Percentiles rank a stretch among this genome's conserved stretches.
Conservation (phyloP, 2,329 filamentous ascomycete genomes). For the Laburnicola sp. region DNA sequence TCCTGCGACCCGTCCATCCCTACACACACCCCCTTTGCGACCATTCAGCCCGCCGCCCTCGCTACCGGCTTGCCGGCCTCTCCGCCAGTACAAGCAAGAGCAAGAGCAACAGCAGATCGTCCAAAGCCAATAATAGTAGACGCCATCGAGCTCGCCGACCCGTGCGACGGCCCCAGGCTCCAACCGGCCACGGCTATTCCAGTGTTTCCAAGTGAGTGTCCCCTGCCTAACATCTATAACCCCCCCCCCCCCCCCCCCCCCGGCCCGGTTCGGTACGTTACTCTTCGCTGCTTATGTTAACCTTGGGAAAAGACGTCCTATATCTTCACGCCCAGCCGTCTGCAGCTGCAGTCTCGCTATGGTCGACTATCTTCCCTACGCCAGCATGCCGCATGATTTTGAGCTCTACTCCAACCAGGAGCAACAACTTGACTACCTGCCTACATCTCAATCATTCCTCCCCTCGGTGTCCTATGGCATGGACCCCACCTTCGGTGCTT, state of each 20-base stretch:
- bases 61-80: conserved; percentile 33
- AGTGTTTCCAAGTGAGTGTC: conserved; percentile 40
- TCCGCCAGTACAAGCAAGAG: conserved; percentile 28
- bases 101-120: conserved; percentile 32
- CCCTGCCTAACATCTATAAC: conserved; percentile 33
- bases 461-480: conserved; percentile 33
- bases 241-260: conserved; percentile 18
- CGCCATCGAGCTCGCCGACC: conserved; percentile 31
- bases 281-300: conserved; percentile 36
- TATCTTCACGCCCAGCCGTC: conserved; percentile 15
- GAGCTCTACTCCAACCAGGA: conserved; percentile 44
- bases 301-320: conserved; percentile 22
- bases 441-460: conserved; percentile 34
- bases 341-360: conserved; percentile 27
- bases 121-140: conserved; percentile 22
- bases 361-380: conserved; percentile 41
- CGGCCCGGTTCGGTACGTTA: conserved; percentile 13
- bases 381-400: conserved; percentile 43
- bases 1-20: neutral
- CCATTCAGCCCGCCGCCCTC: conserved; percentile 7
- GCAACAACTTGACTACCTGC: conserved; percentile 38
- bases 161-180: conserved; percentile 31
- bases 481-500: conserved; percentile 43
- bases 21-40: neutral
- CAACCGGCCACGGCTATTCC: conserved; percentile 26